phyloP scores from a whole-genome alignment of 1,139 yeast genomes.

The Candida tropicalis region DNA sequence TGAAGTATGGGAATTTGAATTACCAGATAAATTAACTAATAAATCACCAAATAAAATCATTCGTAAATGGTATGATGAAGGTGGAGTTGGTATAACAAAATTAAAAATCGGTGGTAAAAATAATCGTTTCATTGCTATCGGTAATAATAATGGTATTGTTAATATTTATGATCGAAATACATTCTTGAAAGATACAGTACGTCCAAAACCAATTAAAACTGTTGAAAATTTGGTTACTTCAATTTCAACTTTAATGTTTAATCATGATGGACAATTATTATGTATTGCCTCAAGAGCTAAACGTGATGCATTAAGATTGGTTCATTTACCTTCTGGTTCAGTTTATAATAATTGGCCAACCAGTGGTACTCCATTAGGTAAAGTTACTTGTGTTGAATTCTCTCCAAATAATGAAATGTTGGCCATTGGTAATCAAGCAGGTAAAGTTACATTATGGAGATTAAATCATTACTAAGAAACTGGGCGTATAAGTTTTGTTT shows the following conservation, averaged over 20 bases:
- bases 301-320: conserved; percentile 83
- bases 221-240: conserved; percentile 84
- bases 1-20: conserved; percentile 86
- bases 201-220: conserved; percentile 52
- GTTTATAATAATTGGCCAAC: conserved; percentile 98
- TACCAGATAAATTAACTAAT: conserved; percentile 28
- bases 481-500: too few relatives aligned
- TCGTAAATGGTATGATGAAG: conserved; percentile 82
- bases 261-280: conserved; percentile 87
- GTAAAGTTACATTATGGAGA: conserved; percentile 88
- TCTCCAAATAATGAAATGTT: conserved; percentile 83
- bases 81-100: conserved; percentile 82
- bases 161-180: conserved; percentile 71
- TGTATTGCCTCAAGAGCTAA: conserved; percentile 85
- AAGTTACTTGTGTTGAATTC: conserved; percentile 81
- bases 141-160: conserved; percentile 87
- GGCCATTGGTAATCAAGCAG: conserved; percentile 89
- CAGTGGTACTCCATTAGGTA: conserved; percentile 92
- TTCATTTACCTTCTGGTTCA: conserved; percentile 85
- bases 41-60: conserved; percentile 39
- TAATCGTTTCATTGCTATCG: conserved; percentile 86
- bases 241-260: conserved; percentile 71
- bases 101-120: conserved; percentile 78
- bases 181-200: conserved; percentile 18
- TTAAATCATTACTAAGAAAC: conserved; percentile 80